phyloP scores from a whole-genome alignment of 2,329 filamentous ascomycete species.

The Colletotrichum echinochloae region DNA sequence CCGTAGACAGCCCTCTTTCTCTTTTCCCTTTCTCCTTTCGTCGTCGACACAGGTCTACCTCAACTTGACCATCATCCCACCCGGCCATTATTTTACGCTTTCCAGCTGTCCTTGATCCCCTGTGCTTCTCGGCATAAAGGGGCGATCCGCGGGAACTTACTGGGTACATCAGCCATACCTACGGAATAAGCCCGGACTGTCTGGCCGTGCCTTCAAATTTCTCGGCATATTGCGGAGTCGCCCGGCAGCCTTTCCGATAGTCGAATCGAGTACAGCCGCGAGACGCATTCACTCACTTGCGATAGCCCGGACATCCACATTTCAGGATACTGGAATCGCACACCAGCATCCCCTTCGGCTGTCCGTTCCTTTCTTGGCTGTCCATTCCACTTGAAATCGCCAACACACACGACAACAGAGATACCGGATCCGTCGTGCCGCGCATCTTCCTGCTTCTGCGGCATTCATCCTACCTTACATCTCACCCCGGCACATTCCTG shows the following conservation, averaged over 20 bases:
- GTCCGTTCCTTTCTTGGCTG: constrained; percentile 1
- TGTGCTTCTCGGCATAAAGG: constrained; percentile 16
- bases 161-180: constrained; percentile 25
- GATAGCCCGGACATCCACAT: constrained; percentile 22
- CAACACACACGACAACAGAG: constrained; percentile 12
- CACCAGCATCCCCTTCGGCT: background rate
- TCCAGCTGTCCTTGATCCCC: constrained; percentile 1
- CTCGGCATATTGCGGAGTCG: constrained; percentile 32
- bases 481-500: constrained; percentile 30
- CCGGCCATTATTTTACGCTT: background rate
- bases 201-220: constrained; percentile 24
- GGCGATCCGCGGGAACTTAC: constrained; percentile 16
- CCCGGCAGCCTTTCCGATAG: constrained; percentile 2
- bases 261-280: constrained; percentile 12
- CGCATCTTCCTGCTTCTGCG: background rate
- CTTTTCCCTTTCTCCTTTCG: constrained; percentile 19
- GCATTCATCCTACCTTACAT: constrained; percentile 28
- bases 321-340: constrained; percentile 5
- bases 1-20: constrained; percentile 1
- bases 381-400: constrained; percentile 6
- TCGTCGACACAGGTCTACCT: constrained; percentile 35
- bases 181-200: constrained; percentile 30
- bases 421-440: background rate
- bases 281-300: constrained; percentile 14
- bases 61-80: constrained; percentile 13